Percentiles rank a stretch among this genome's conserved stretches.
Evolutionary conservation across 164 flowering plant species (phyloP).

Genomic region (Magnolia changhungtana): DNA sequence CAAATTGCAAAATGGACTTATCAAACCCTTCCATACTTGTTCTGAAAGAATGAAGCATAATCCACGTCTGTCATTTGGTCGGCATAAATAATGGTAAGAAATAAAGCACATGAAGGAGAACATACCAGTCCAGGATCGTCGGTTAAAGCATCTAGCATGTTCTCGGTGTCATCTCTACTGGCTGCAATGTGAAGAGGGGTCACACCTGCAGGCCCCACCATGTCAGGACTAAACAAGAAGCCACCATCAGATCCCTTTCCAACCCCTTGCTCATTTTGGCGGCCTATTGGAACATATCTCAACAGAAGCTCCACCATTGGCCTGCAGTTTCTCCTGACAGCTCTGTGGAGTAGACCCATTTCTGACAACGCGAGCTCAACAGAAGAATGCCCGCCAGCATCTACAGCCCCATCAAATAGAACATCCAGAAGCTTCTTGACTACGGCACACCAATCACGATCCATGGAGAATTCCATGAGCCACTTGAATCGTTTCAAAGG

Average conservation of each 20-base stretch:
- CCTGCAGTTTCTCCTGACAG: conserved; percentile 62
- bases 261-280: conserved; percentile 18
- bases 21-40: too few relatives aligned
- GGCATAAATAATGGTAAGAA: too few relatives aligned
- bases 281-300: conserved; percentile 38
- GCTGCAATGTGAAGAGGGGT: conserved; percentile 92
- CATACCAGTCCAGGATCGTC: conserved; percentile 78
- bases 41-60: too few relatives aligned
- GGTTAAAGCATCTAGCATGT: conserved; percentile 65
- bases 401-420: conserved; percentile 49
- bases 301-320: conserved; percentile 63
- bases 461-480: conserved; percentile 74
- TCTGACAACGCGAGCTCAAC: conserved; percentile 44
- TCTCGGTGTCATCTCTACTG: conserved; percentile 43
- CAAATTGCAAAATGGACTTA: too few relatives aligned
- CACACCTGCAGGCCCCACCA: conserved; percentile 59
- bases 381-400: conserved; percentile 37
- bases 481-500: conserved; percentile 54
- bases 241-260: conserved; percentile 1
- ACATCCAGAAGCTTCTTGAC: conserved; percentile 64
- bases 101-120: too few relatives aligned
- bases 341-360: conserved; percentile 65
- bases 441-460: conserved; percentile 85
- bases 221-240: conserved; percentile 62
- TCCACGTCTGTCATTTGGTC: too few relatives aligned